These are phyloP conservation scores for Podospora comata DNA, from an alignment of 495 filamentous ascomycete species.

Conservation along the genomic window DNA sequence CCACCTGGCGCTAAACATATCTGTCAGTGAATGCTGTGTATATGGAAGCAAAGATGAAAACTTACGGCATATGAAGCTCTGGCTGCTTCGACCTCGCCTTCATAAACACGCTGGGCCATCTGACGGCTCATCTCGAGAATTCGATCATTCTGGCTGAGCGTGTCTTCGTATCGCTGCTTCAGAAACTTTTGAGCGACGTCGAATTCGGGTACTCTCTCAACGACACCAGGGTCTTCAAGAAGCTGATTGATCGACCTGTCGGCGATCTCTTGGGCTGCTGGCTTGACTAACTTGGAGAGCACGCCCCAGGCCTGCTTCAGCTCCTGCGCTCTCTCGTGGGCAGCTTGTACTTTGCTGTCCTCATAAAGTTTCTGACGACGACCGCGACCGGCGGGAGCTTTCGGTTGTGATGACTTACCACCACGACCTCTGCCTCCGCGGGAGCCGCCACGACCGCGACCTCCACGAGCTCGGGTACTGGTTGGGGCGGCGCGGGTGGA, in stretches of 20 bases:
- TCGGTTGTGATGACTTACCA: slow-evolving; percentile 35
- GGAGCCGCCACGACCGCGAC: slow-evolving; percentile 28
- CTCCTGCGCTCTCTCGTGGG: slow-evolving; percentile 45
- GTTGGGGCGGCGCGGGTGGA: slow-evolving; percentile 9
- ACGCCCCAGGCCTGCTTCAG: slow-evolving; percentile 39
- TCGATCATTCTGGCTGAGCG: slow-evolving; percentile 21
- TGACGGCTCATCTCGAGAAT: slow-evolving; percentile 19
- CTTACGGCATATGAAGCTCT: slow-evolving; percentile 23
- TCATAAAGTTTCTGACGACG: slow-evolving; percentile 44
- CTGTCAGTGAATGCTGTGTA: slow-evolving; percentile 4
- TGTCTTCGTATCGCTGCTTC: slow-evolving; percentile 28
- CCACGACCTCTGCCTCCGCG: slow-evolving; percentile 27
- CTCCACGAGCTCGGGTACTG: slow-evolving; percentile 25
- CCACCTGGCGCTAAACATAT: slow-evolving; percentile 22
- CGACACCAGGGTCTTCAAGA: slow-evolving; percentile 27
- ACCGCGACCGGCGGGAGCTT: slow-evolving; percentile 36
- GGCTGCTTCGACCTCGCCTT: slow-evolving; percentile 17
- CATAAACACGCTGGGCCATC: slow-evolving; percentile 24
- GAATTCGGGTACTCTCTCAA: slow-evolving; percentile 37
- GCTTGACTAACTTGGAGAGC: slow-evolving; percentile 40
- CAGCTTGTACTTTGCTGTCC: slow-evolving; percentile 40
- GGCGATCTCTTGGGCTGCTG: slow-evolving; percentile 43
- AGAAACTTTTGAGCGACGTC: slow-evolving; percentile 30
- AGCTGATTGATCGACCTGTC: slow-evolving; percentile 39
- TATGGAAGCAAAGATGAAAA: neutral